Evolutionary conservation across 306 rosid species (phyloP).

Genomic region (Cyamopsis tetragonoloba): DNA sequence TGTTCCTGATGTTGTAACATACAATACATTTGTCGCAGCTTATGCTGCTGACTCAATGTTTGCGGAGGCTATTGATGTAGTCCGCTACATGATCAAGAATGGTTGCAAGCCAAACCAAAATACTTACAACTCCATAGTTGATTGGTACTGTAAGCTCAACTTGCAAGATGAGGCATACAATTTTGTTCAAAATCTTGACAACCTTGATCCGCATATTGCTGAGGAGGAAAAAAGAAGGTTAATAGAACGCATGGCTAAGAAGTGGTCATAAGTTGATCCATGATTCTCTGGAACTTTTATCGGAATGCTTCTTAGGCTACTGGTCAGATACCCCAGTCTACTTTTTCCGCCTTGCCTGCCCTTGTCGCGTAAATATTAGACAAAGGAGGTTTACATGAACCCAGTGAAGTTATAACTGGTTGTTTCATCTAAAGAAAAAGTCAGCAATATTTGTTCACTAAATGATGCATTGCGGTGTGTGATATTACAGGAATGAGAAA

Average conservation of each 20-base stretch:
- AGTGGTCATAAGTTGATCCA: slow-evolving; percentile 37
- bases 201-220: slow-evolving; percentile 50
- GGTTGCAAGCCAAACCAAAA: slow-evolving; percentile 66
- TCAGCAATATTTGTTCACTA: not conserved
- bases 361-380: not conserved
- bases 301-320: not conserved
- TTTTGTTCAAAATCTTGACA: slow-evolving; percentile 46
- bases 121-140: slow-evolving; percentile 68
- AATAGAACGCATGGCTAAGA: slow-evolving; percentile 48
- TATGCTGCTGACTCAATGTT: slow-evolving; percentile 70
- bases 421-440: not conserved
- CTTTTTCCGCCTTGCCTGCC: slow-evolving; percentile 9
- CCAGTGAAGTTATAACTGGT: not conserved
- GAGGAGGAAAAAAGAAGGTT: slow-evolving; percentile 51
- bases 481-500: slow-evolving; percentile 12
- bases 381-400: slow-evolving; percentile 5
- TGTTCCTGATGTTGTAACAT: slow-evolving; percentile 67
- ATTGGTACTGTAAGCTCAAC: slow-evolving; percentile 59
- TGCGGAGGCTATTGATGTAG: slow-evolving; percentile 56
- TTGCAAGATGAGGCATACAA: slow-evolving; percentile 46
- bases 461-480: not conserved
- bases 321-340: not conserved
- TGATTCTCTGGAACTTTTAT: slow-evolving; percentile 10
- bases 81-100: slow-evolving; percentile 61
- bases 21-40: slow-evolving; percentile 63